Evolutionary conservation across 306 rosid genomes (phyloP).

Genomic region (Spatholobus suberectus): DNA sequence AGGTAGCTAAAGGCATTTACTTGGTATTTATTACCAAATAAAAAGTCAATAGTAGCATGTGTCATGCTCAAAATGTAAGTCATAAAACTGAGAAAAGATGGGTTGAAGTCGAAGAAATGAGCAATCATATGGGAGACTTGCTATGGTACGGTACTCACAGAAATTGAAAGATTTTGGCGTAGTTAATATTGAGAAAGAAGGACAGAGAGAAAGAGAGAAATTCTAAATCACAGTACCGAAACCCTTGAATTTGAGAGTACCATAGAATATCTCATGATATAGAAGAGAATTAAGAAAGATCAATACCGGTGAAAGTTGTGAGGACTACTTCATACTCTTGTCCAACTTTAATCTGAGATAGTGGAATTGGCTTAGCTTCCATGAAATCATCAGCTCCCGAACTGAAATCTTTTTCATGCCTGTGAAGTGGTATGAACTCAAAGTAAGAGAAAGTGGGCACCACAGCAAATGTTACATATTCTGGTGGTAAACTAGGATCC

Average conservation of each 20-base stretch:
- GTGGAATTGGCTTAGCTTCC: slow-evolving; percentile 82
- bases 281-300: background rate
- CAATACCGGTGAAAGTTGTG: slow-evolving; percentile 91
- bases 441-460: slow-evolving; percentile 91
- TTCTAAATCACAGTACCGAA: background rate
- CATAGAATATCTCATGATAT: background rate
- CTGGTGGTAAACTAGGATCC: slow-evolving; percentile 80
- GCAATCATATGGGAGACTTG: background rate
- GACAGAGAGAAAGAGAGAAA: no score
- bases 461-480: slow-evolving; percentile 79
- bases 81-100: background rate
- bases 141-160: background rate
- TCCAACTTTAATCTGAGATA: slow-evolving; percentile 74
- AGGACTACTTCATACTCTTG: slow-evolving; percentile 88
- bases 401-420: slow-evolving; percentile 44
- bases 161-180: background rate
- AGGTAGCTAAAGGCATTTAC: slow-evolving; percentile 14
- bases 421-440: slow-evolving; percentile 83
- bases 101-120: background rate
- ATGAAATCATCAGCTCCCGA: slow-evolving; percentile 62
- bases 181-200: no score
- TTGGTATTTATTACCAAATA: background rate
- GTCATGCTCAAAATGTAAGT: background rate
- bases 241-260: background rate
- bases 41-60: background rate